Percentiles rank a stretch among this genome's conserved stretches.
Evolutionary conservation across 306 rosid genomes (phyloP).

Genomic region (Corylus heterophylla): DNA sequence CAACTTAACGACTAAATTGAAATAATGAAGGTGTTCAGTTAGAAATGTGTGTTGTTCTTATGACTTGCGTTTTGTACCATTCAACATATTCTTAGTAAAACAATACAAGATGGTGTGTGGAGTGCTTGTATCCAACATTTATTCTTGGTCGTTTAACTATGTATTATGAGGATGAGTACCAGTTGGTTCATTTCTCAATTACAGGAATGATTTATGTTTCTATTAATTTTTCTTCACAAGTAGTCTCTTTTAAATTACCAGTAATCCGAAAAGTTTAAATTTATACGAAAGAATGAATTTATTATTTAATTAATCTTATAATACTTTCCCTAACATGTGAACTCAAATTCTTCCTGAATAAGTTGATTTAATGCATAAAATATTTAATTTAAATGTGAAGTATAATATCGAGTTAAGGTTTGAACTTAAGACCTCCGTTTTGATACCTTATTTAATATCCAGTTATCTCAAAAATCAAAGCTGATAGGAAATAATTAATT

Average conservation of each 20-base stretch:
- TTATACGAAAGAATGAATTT: no score
- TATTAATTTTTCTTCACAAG: not conserved
- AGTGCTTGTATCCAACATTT: not conserved
- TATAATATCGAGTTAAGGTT: no score
- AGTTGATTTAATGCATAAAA: no score
- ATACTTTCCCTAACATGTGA: no score
- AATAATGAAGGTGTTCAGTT: constrained; percentile 21
- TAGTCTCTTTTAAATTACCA: not conserved
- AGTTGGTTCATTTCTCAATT: not conserved
- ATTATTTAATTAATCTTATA: no score
- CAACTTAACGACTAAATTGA: constrained; percentile 6
- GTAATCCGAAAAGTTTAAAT: no score
- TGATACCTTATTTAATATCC: no score
- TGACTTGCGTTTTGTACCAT: constrained; percentile 2
- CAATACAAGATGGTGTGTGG: not conserved
- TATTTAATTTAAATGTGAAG: no score
- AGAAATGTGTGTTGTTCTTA: constrained; percentile 28
- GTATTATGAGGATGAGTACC: not conserved
- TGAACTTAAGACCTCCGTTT: no score
- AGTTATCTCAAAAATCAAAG: no score
- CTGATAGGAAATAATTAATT: no score
- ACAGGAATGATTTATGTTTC: not conserved
- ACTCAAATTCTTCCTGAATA: no score
- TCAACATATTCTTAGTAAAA: not conserved
- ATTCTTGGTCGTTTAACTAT: not conserved